A percentile compares a stretch with the other conserved stretches of the same genome.
Conservation (phyloP, 1,284 basidiomycete genomes). For the Puccinia novopanici region DNA sequence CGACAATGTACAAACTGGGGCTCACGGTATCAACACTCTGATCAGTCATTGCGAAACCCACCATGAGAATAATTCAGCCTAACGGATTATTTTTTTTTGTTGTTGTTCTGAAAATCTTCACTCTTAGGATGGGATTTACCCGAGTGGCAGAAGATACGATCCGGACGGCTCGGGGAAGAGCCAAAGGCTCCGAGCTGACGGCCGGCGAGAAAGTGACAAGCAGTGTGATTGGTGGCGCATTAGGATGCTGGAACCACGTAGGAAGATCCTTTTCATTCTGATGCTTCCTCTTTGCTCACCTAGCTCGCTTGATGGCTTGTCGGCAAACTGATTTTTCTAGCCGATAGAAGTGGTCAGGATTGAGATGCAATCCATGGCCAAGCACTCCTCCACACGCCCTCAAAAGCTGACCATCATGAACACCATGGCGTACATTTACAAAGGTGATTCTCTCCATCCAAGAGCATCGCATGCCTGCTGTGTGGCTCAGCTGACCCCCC, state of each 20-base stretch:
- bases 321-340: slow-evolving; percentile 4
- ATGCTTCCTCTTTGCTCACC: too few relatives aligned
- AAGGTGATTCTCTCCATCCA: slow-evolving; percentile 2
- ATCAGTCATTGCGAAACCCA: not conserved
- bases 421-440: slow-evolving; percentile 46
- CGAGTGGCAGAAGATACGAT: slow-evolving; percentile 46
- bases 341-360: slow-evolving; percentile 50
- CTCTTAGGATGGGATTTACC: slow-evolving; percentile 33
- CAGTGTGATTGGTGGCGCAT: slow-evolving; percentile 36
- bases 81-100: not conserved
- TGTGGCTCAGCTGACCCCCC: not conserved
- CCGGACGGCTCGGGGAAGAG: slow-evolving; percentile 7
- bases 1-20: slow-evolving; percentile 51
- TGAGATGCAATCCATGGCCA: slow-evolving; percentile 51
- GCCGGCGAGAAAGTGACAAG: slow-evolving; percentile 38
- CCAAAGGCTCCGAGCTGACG: slow-evolving; percentile 26
- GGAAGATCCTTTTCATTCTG: not conserved
- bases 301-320: too few relatives aligned
- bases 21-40: slow-evolving; percentile 23
- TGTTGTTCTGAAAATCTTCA: not conserved
- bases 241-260: slow-evolving; percentile 51
- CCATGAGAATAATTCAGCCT: not conserved
- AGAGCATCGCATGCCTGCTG: not conserved
- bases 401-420: slow-evolving; percentile 47
- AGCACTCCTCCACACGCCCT: slow-evolving; percentile 29